phyloP scores from a whole-genome alignment of 441 rosid genomes.

The Bocquillonia castaneifolia region DNA sequence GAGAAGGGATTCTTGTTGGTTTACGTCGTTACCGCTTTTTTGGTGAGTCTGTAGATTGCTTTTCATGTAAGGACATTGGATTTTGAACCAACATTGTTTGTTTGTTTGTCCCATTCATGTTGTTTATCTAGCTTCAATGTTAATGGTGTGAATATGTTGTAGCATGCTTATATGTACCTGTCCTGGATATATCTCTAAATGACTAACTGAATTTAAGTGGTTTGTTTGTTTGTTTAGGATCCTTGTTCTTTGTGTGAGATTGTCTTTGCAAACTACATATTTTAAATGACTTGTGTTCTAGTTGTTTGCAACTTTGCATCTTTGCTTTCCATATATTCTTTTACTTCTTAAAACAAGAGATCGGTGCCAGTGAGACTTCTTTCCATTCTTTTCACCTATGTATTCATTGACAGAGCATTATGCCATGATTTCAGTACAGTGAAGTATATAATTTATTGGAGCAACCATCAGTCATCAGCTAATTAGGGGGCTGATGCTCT shows the following conservation, averaged over 20 bases:
- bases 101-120: neutral
- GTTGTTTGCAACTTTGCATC: no score
- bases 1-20: constrained; percentile 60
- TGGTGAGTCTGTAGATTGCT: constrained; percentile 37
- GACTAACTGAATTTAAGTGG: no score
- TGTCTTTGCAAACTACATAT: neutral
- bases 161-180: neutral
- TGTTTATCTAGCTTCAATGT: neutral
- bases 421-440: neutral
- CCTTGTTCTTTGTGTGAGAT: neutral
- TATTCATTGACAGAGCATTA: neutral
- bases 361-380: neutral
- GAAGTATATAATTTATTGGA: neutral
- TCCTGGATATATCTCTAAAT: neutral
- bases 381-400: neutral
- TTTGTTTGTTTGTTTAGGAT: neutral
- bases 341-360: neutral
- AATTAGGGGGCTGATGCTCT: neutral
- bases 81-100: no score
- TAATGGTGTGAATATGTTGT: neutral
- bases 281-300: neutral
- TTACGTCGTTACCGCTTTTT: constrained; percentile 61
- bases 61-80: neutral
- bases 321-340: neutral
- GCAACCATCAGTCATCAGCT: neutral